These are phyloP conservation scores for Boletus rufocinnamomeus DNA, from an alignment of 768 basidiomycete genomes.

Conservation along the genomic window DNA sequence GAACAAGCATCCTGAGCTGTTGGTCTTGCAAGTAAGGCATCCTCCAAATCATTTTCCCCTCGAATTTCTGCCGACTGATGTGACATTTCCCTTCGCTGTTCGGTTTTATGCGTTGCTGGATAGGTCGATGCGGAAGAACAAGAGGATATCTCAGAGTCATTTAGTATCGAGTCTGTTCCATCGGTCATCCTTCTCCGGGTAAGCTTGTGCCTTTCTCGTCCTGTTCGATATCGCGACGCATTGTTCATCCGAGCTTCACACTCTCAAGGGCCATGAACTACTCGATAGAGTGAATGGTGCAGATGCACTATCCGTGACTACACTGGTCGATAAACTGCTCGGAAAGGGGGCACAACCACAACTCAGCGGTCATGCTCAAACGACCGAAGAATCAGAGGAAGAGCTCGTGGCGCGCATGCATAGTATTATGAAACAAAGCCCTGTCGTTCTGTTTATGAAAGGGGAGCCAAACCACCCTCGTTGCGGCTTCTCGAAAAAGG, in stretches of 20 bases:
- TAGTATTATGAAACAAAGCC: conserved; percentile 73
- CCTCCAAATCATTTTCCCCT: not conserved
- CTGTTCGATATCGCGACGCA: not conserved
- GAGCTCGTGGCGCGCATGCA: conserved; percentile 66
- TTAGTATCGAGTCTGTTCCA: conserved; percentile 90
- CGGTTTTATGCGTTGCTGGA: not conserved
- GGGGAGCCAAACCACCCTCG: conserved; percentile 74
- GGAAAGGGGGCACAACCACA: conserved; percentile 20
- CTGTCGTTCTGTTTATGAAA: conserved; percentile 91
- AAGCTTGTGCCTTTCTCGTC: conserved; percentile 20
- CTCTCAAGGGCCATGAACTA: conserved; percentile 79
- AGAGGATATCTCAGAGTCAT: conserved; percentile 86
- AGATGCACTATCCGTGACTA: conserved; percentile 66
- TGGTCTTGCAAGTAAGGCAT: conserved; percentile 72
- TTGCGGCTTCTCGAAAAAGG: conserved; percentile 84
- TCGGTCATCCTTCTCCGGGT: conserved; percentile 81
- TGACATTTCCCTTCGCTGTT: not conserved
- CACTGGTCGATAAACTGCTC: conserved; percentile 60
- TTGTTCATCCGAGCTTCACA: not conserved
- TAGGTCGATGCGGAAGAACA: conserved; percentile 85
- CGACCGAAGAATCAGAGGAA: conserved; percentile 56
- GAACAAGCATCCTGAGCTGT: conserved; percentile 61
- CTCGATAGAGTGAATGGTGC: conserved; percentile 79
- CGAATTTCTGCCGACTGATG: conserved; percentile 1
- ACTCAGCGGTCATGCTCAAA: conserved; percentile 26